These are phyloP conservation scores for Orychophragmus violaceus DNA, from an alignment of 345 rosid species.

Conservation along the genomic window DNA sequence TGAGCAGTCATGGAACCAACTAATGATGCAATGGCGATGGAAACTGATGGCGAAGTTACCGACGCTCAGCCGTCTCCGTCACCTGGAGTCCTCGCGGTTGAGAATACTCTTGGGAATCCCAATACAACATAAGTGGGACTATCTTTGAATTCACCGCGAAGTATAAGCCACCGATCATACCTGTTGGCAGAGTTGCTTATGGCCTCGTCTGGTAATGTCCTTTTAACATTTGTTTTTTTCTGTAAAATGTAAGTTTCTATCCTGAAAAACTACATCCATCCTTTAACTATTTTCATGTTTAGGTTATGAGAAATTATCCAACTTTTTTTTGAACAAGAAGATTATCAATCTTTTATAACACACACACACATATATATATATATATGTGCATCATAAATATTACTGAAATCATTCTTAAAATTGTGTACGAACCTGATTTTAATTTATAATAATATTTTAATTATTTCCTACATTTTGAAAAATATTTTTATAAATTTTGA, in stretches of 20 bases:
- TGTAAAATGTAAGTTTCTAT: not conserved
- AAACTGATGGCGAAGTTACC: not conserved
- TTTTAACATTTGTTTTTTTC: not conserved
- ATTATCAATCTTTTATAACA: too few species aligned
- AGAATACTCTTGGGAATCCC: slow-evolving; percentile 48
- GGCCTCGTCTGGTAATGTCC: too few species aligned
- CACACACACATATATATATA: too few species aligned
- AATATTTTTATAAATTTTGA: too few species aligned
- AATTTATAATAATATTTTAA: too few species aligned
- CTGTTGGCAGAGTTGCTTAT: slow-evolving; percentile 80
- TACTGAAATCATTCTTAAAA: not conserved
- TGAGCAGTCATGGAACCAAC: not conserved
- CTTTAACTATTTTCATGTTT: not conserved
- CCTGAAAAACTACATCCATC: not conserved
- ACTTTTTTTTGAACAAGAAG: too few species aligned
- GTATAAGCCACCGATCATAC: slow-evolving; percentile 72
- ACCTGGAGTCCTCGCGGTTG: slow-evolving; percentile 16
- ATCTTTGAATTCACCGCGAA: slow-evolving; percentile 75
- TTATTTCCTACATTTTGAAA: too few species aligned
- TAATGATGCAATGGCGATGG: not conserved
- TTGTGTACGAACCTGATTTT: not conserved
- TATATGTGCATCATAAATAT: not conserved
- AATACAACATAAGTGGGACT: slow-evolving; percentile 61
- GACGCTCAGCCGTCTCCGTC: not conserved
- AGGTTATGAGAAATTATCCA: not conserved